Percentiles rank a stretch among this genome's conserved stretches.
phyloP scores from a whole-genome alignment of 1,139 yeast species.

The Oligophagozyma castellii region DNA sequence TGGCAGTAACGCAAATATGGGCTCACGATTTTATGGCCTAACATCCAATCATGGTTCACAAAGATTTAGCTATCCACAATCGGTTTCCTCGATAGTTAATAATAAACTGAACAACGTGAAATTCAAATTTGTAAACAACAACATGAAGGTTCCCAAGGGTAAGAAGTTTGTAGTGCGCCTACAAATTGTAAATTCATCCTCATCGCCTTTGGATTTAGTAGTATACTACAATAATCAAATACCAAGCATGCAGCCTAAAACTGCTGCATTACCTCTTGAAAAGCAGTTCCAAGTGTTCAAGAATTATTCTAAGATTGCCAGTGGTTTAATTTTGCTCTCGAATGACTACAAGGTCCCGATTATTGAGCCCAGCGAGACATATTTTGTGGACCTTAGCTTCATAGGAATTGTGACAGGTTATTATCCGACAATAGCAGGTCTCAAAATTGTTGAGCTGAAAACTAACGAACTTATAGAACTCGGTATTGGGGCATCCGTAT shows the following conservation, averaged over 20 bases:
- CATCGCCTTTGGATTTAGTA: conserved; percentile 15
- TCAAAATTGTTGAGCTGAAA: conserved; percentile 21
- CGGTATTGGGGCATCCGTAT: conserved; percentile 17
- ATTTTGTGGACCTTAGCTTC: conserved; percentile 17
- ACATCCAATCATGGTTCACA: not conserved
- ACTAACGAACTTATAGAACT: conserved; percentile 20
- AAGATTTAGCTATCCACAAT: conserved; percentile 6
- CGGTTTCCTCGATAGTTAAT: conserved; percentile 12
- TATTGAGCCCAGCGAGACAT: conserved; percentile 18
- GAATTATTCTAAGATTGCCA: conserved; percentile 12
- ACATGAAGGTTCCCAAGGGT: conserved; percentile 11
- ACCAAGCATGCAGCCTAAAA: conserved; percentile 5
- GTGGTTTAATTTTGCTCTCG: conserved; percentile 21
- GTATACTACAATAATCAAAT: conserved; percentile 16
- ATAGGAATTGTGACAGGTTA: conserved; percentile 22
- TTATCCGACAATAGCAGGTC: conserved; percentile 19
- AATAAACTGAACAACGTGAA: conserved; percentile 14
- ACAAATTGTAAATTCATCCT: conserved; percentile 19
- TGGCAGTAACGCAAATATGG: not conserved
- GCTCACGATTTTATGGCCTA: too few species aligned
- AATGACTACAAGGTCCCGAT: conserved; percentile 23
- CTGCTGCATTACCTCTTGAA: conserved; percentile 7
- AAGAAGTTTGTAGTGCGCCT: conserved; percentile 14
- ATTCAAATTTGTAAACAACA: conserved; percentile 15
- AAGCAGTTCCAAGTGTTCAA: conserved; percentile 13